Percentiles rank a stretch among this genome's conserved stretches.
These are phyloP conservation scores for Scheffersomyces stipitis DNA, from an alignment of 805 yeast genomes.

Conservation along the genomic window DNA sequence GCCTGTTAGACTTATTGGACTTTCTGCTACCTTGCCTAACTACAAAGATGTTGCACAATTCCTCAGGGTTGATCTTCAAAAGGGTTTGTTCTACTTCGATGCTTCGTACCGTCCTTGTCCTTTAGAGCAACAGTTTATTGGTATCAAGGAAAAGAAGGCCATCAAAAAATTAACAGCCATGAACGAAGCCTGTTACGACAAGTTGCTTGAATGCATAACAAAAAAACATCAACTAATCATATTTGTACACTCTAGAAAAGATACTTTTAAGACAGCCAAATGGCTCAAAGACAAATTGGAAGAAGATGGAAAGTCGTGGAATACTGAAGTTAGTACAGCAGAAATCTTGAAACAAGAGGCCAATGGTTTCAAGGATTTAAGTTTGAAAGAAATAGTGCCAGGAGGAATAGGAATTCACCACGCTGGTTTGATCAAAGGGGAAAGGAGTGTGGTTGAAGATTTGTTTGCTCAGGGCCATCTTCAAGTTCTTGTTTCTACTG, in stretches of 20 bases:
- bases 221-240: constrained; percentile 79
- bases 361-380: constrained; percentile 51
- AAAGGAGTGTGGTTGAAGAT: constrained; percentile 79
- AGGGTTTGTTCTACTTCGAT: constrained; percentile 79
- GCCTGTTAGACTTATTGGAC: constrained; percentile 71
- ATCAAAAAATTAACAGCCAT: constrained; percentile 75
- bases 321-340: constrained; percentile 49
- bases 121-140: constrained; percentile 80
- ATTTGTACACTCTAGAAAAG: constrained; percentile 93
- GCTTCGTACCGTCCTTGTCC: constrained; percentile 90
- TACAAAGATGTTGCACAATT: constrained; percentile 84
- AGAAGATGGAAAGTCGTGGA: constrained; percentile 47
- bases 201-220: constrained; percentile 55
- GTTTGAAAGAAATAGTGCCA: constrained; percentile 58
- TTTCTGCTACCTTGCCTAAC: constrained; percentile 92
- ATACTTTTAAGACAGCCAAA: constrained; percentile 80
- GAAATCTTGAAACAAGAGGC: constrained; percentile 69
- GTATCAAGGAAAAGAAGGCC: constrained; percentile 81
- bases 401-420: constrained; percentile 87
- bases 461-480: constrained; percentile 84
- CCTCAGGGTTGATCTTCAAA: constrained; percentile 55
- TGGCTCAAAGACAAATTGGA: constrained; percentile 63
- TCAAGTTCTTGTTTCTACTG: constrained; percentile 84
- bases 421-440: constrained; percentile 78
- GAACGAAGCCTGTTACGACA: constrained; percentile 87